Evolutionary conservation across 352 stramenopile genomes (phyloP).

Genomic region (Phytophthora meadii): DNA sequence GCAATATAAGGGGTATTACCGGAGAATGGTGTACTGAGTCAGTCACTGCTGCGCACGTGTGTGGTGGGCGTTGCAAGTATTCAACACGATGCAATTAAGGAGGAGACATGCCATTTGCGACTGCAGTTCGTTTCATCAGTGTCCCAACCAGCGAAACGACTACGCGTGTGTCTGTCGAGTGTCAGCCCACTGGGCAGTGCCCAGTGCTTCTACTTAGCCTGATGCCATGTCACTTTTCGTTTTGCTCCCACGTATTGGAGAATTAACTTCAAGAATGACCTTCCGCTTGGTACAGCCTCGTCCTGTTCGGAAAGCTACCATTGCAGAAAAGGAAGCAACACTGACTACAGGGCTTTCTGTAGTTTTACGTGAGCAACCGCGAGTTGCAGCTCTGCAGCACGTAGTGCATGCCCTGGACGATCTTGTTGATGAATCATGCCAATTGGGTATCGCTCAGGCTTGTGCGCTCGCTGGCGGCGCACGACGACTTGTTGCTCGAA

Average conservation of each 20-base stretch:
- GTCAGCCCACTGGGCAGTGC: too few relatives aligned
- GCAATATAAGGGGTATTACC: neutral
- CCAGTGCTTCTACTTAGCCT: neutral
- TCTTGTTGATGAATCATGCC: conserved; percentile 35
- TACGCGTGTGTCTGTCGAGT: neutral
- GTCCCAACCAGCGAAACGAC: conserved; percentile 10
- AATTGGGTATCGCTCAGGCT: conserved; percentile 38
- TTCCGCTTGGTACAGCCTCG: neutral
- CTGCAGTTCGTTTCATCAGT: neutral
- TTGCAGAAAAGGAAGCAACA: conserved; percentile 19
- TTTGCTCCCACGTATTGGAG: conserved; percentile 9
- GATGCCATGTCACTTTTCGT: conserved; percentile 15
- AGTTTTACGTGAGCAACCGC: conserved; percentile 27
- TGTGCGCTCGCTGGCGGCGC: conserved; percentile 26
- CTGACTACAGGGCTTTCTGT: conserved; percentile 32
- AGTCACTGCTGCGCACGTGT: too few relatives aligned
- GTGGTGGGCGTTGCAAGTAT: neutral
- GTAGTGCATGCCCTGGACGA: conserved; percentile 35
- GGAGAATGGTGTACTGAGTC: neutral
- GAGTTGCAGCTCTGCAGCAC: conserved; percentile 29
- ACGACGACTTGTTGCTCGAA: conserved; percentile 23
- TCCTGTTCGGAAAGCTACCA: neutral
- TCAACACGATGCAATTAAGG: neutral
- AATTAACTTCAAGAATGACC: conserved; percentile 10
- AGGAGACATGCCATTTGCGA: neutral